Conservation (phyloP, 257 asterid genomes). For the Petrea volubilis region DNA sequence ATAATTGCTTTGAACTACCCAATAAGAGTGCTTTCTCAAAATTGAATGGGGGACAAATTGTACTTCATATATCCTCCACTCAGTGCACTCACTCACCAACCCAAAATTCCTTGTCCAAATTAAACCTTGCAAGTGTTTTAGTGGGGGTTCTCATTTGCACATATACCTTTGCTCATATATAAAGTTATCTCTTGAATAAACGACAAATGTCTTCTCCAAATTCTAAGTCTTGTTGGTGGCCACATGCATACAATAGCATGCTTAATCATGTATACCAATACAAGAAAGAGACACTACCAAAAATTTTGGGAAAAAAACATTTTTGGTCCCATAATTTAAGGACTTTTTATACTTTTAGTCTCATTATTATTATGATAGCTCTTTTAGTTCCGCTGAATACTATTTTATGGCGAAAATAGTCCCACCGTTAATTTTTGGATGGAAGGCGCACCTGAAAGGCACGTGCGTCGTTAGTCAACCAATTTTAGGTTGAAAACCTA, state of each 20-base stretch:
- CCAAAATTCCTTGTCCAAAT: constrained; percentile 13
- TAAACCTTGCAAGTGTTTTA: background rate
- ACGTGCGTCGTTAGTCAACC: too few relatives aligned
- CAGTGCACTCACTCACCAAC: constrained; percentile 2
- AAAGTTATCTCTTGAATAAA: background rate
- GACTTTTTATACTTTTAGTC: too few relatives aligned
- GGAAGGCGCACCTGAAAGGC: too few relatives aligned
- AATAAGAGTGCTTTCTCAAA: background rate
- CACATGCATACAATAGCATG: constrained; percentile 26
- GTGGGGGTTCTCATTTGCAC: constrained; percentile 21
- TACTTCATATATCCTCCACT: constrained; percentile 19
- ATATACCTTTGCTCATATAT: background rate
- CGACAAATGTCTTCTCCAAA: constrained; percentile 33
- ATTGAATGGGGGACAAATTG: background rate
- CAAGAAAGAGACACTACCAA: background rate
- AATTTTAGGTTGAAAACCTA: too few relatives aligned
- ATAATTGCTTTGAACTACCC: background rate
- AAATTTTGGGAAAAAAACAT: too few relatives aligned
- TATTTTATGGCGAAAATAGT: too few relatives aligned
- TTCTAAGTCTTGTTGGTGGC: constrained; percentile 4
- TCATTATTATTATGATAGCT: too few relatives aligned
- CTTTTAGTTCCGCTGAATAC: too few relatives aligned
- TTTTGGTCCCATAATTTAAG: background rate
- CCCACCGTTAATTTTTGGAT: too few relatives aligned
- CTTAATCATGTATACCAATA: constrained; percentile 22